Conservation (phyloP, 2,329 filamentous ascomycete genomes). For the Coleophoma eucalyptorum region DNA sequence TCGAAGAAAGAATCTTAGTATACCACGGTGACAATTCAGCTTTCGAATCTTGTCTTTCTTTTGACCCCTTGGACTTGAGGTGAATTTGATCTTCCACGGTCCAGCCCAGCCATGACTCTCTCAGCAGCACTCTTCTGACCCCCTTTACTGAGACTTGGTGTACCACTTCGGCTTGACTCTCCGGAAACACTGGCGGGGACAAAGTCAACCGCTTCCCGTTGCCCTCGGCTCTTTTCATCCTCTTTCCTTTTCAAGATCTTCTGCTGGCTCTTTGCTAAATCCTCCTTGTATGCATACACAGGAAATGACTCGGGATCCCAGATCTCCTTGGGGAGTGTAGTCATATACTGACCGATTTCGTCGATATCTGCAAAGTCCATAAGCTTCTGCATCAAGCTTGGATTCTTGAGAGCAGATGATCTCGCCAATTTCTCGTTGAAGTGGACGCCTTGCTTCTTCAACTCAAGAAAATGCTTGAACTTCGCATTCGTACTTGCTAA, state of each 20-base stretch:
- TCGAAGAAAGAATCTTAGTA: too few relatives aligned
- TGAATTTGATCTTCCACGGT: slow-evolving; percentile 23
- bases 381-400: slow-evolving; percentile 67
- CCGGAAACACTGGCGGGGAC: slow-evolving; percentile 20
- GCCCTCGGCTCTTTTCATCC: slow-evolving; percentile 24
- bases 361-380: slow-evolving; percentile 62
- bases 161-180: slow-evolving; percentile 20
- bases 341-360: slow-evolving; percentile 59
- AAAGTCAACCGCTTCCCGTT: slow-evolving; percentile 26
- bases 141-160: slow-evolving; percentile 12
- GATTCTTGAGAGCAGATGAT: slow-evolving; percentile 67
- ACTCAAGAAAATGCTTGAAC: slow-evolving; percentile 67
- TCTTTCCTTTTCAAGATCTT: slow-evolving; percentile 24
- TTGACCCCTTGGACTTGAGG: slow-evolving; percentile 26
- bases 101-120: slow-evolving; percentile 28
- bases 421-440: slow-evolving; percentile 73
- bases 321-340: slow-evolving; percentile 49
- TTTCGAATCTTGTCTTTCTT: slow-evolving; percentile 29
- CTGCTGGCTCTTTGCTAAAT: slow-evolving; percentile 43
- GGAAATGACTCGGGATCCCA: slow-evolving; percentile 59
- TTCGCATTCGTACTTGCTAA: slow-evolving; percentile 54
- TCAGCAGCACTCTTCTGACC: slow-evolving; percentile 27
- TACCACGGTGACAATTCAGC: slow-evolving; percentile 12
- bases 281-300: slow-evolving; percentile 46
- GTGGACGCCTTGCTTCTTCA: slow-evolving; percentile 75